A percentile compares a stretch with the other conserved stretches of the same genome.
These are phyloP conservation scores for Teratosphaeria destructans DNA, from an alignment of 2,329 filamentous ascomycete genomes.

Conservation along the genomic window DNA sequence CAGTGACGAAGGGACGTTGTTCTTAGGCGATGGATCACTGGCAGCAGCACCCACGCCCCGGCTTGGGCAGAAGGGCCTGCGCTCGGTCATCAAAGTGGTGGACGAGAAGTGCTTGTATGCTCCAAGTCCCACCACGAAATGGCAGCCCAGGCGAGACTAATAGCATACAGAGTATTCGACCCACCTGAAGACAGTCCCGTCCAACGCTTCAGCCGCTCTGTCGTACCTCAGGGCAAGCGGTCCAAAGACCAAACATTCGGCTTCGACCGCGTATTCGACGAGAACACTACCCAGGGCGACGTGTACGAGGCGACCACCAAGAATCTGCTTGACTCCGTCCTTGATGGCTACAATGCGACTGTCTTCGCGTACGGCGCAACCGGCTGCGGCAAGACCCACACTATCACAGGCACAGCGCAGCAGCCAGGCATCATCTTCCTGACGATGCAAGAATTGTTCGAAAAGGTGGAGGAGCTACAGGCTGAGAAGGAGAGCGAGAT, in stretches of 20 bases:
- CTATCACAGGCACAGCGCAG: conserved; percentile 78
- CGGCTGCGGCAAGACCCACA: conserved; percentile 96
- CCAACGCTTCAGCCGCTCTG: conserved; percentile 69
- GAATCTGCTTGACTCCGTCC: conserved; percentile 80
- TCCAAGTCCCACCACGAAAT: neutral
- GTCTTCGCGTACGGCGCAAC: conserved; percentile 98
- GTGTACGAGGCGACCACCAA: conserved; percentile 92
- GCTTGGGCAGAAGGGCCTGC: conserved; percentile 72
- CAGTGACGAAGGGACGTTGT: conserved; percentile 75
- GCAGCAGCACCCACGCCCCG: conserved; percentile 80
- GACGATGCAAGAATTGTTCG: conserved; percentile 97
- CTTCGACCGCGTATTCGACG: conserved; percentile 94
- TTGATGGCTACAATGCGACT: conserved; percentile 97
- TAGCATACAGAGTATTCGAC: conserved; percentile 69
- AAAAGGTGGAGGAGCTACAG: conserved; percentile 79
- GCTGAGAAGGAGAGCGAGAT: conserved; percentile 84
- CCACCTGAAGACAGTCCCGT: conserved; percentile 91
- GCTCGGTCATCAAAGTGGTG: conserved; percentile 88
- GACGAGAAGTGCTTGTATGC: conserved; percentile 90
- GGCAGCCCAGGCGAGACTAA: neutral
- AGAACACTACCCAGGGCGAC: conserved; percentile 81
- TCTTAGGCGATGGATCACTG: conserved; percentile 92
- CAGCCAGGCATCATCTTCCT: conserved; percentile 97
- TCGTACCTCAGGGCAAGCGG: conserved; percentile 71
- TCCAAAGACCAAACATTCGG: conserved; percentile 97